Evolutionary conservation across 768 basidiomycete species (phyloP), one percentile per base, ranked within the genome.

Genomic region (Suillus subalutaceus): DNA sequence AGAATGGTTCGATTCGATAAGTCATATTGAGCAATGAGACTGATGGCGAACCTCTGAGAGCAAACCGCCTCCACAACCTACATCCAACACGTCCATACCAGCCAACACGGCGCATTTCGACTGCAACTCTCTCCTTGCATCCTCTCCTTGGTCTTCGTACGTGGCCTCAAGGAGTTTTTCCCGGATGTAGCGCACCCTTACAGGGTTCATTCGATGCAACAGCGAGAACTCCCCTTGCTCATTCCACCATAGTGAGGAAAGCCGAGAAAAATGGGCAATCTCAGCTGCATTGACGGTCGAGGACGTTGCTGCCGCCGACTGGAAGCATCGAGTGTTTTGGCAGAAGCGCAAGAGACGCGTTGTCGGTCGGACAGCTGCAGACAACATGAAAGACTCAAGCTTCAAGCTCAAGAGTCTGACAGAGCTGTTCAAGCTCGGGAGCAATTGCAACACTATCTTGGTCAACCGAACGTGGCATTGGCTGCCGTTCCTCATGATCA

Each of bases 221-320:
- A 95, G 80, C 4, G 81, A 83, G 74, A 97, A 96, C 76, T 98
- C 96, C 70, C 97, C 96, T 23, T 83, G 86, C 73, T 97, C 94
- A 77, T 96, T 89, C 96, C 96, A 98, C 96, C 96, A 98, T 72
- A 89, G 83, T n/a, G 91, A 88, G 2, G 94, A 93, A 6, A 97
- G 88, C 35, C 85, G 83, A 3, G 96, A 94, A 76, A 98, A 97
- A 76, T 94, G 93, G 0, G 91, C 88, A 46, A 97, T 91, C 78
- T 98, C 96, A 63, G 83, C 84, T 0, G 83, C 74, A 74, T 97
- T 96, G 71, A 95, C 84, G 46, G 67, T 76, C 8, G 76, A 65
- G 23, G 66, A 41, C 4, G 64, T 15, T 41, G 68, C 71, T 43
- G 41, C 10, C 9, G 66, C 71, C 0, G 75, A 71, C 32, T 78